Base-by-base conservation (phyloP, 2,329 filamentous ascomycete genomes). In the Cladosporium colombiae region DNA sequence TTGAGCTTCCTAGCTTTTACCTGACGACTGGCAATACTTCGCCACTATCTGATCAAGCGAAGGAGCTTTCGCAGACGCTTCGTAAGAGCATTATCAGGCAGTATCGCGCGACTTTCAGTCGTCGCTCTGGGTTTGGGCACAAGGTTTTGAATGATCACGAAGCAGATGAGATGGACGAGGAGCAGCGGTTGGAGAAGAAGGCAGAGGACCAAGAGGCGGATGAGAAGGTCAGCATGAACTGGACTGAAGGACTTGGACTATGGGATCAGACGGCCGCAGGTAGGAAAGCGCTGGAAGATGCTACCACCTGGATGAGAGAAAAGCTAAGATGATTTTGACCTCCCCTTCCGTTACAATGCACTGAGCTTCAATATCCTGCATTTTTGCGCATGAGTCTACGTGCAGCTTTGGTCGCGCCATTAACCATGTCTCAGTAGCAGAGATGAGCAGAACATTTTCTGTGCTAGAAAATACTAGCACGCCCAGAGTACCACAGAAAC, bases 161-260 rank as follows among this genome's bases (percentile, higher is more conserved):
- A 23, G 56, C 66, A n/a, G 49, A 60, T 21, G 50, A 65, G 68
- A 65, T 31, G 35, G 74, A 52, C 16, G 74, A 50, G 68, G 78
- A 72, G 6, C 66, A 67, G 16, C 75, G 75, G 49, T 74, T 77
- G 56, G 75, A 72, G 3, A 78, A 78, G 44, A 78, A 76, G 73
- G 76, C 79, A 55, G 76, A 78, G 7, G 78, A 81, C 66, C 75
- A 75, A 14, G 78, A 79, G 23, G 78, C 79, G 1, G 76, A 80
- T 65, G 70, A 74, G 2, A 70, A 78, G 23, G 78, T 78, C 0
- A 76, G 79, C 13, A 77, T 70, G 46, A 31, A 35, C 7, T 53
- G 61, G 52, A 50, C 64, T 49, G 33, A 64, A 18, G 71, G 71
- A 1, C 57, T 68, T 5, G 72, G 71, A 23, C 27, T 72, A 13